phyloP scores from a whole-genome alignment of 805 yeast species.

The Monosporozyma yasuniensis region DNA sequence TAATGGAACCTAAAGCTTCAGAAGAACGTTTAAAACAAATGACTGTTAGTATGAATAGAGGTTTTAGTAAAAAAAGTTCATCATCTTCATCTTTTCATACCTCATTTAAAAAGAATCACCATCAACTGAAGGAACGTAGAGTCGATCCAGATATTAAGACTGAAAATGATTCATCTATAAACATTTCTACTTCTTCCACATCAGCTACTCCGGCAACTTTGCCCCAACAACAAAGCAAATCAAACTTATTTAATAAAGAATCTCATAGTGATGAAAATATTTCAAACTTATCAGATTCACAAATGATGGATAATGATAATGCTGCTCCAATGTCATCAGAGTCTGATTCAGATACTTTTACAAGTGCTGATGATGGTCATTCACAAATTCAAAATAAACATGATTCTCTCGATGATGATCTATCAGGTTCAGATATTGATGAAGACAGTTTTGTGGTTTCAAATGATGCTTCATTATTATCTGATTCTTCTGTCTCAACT shows the following conservation, averaged over 20 bases:
- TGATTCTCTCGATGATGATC: not conserved
- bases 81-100: no score
- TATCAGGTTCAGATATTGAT: no score
- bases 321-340: not conserved
- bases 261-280: no score
- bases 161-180: not conserved
- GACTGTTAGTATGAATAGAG: slow-evolving; percentile 9
- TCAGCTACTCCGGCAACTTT: not conserved
- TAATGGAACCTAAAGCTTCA: slow-evolving; percentile 19
- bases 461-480: not conserved
- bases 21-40: slow-evolving; percentile 22
- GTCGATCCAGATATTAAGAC: not conserved
- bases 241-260: no score
- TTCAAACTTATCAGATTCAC: not conserved
- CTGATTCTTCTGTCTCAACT: no score
- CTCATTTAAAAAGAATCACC: not conserved
- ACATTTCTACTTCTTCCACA: not conserved
- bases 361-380: not conserved
- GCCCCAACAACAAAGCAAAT: not conserved
- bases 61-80: not conserved
- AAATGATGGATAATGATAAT: not conserved
- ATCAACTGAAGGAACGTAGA: not conserved
- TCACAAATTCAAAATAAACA: no score
- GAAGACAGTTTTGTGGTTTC: not conserved
- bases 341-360: not conserved